These are phyloP conservation scores for Geotrichum candidum DNA, from an alignment of 1,139 yeast genomes.

Conservation along the genomic window DNA sequence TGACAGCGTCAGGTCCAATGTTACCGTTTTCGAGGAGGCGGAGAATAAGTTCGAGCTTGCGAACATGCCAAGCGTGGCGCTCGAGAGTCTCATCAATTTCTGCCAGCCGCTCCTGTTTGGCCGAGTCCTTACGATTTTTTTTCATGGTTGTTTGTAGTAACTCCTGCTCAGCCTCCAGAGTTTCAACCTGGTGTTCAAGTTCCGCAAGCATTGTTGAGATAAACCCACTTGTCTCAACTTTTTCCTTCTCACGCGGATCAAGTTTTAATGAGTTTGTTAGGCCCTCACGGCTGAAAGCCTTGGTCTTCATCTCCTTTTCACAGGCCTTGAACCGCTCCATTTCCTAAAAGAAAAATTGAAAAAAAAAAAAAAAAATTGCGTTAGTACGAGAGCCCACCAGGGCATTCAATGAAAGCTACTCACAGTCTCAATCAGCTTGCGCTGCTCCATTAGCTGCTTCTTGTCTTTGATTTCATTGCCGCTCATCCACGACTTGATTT, in stretches of 20 bases:
- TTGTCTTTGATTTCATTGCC: constrained; percentile 90
- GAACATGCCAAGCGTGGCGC: constrained; percentile 74
- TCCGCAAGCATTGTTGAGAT: constrained; percentile 74
- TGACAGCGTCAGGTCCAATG: constrained; percentile 73
- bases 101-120: constrained; percentile 52
- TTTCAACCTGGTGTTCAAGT: constrained; percentile 73
- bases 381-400: too few species aligned
- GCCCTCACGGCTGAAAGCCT: constrained; percentile 94
- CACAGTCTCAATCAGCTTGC: constrained; percentile 67
- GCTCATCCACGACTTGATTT: constrained; percentile 89
- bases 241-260: constrained; percentile 78
- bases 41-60: constrained; percentile 69
- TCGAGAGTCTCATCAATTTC: constrained; percentile 61
- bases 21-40: constrained; percentile 77
- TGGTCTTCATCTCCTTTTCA: constrained; percentile 90
- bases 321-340: constrained; percentile 97
- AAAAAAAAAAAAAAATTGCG: too few species aligned
- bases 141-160: constrained; percentile 43
- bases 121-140: constrained; percentile 52
- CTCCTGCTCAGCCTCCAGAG: constrained; percentile 71
- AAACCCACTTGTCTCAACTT: constrained; percentile 68
- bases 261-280: constrained; percentile 60
- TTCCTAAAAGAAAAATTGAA: constrained; percentile 36
- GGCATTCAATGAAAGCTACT: too few species aligned
- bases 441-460: constrained; percentile 68